Conservation (phyloP, 140 eudicot species). For the Bidens hawaiensis region DNA sequence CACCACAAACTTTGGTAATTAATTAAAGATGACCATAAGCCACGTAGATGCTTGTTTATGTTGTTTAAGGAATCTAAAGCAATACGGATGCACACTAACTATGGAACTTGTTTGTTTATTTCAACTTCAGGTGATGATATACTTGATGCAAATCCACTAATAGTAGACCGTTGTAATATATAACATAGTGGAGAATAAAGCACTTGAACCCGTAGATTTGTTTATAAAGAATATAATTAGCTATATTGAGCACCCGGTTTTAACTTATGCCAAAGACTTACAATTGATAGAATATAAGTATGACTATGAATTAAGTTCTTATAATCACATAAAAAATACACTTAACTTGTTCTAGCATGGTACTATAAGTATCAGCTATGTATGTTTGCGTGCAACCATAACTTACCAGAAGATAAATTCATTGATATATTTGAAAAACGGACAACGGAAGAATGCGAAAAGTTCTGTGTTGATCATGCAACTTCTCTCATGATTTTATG, state of each 20-base stretch:
- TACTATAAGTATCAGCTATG: too few species aligned
- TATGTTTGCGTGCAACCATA: neutral
- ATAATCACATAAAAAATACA: constrained; percentile 3
- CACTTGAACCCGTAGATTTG: constrained; percentile 14
- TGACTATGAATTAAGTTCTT: neutral
- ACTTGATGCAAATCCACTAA: constrained; percentile 15
- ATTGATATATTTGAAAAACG: neutral
- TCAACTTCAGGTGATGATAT: neutral
- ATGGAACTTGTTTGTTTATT: constrained; percentile 5
- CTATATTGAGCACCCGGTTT: neutral
- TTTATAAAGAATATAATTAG: neutral
- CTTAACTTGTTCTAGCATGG: neutral
- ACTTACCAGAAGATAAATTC: neutral
- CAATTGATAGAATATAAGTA: neutral
- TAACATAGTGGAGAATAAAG: constrained; percentile 14
- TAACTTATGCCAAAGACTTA: too few species aligned
- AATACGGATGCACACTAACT: constrained; percentile 5
- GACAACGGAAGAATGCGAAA: neutral
- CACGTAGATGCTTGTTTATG: constrained; percentile 20
- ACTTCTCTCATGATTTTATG: neutral
- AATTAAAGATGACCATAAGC: neutral
- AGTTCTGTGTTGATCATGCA: neutral
- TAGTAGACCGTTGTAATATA: neutral
- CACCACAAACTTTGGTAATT: constrained; percentile 18
- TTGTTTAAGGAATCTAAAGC: constrained; percentile 20